Percentiles rank a stretch among this genome's conserved stretches.
phyloP scores from a whole-genome alignment of 331 rosid genomes.

The Malus hybrid region DNA sequence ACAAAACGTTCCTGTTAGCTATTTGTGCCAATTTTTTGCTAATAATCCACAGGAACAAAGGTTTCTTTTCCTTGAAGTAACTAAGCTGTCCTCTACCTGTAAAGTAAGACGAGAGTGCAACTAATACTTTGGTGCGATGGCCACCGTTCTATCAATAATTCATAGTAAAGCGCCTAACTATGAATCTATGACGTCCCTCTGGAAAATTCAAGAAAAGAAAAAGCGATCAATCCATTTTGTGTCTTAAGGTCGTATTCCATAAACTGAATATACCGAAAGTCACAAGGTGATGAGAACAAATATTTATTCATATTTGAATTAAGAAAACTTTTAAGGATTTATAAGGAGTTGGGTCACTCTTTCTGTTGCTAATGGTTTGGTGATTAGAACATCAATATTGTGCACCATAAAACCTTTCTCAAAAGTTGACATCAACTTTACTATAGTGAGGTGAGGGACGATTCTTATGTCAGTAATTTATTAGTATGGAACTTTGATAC shows the following conservation, averaged over 20 bases:
- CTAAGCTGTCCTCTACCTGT: background rate
- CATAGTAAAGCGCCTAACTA: background rate
- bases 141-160: background rate
- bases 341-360: too few relatives aligned
- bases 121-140: conserved; percentile 5
- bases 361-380: too few relatives aligned
- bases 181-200: background rate
- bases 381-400: too few relatives aligned
- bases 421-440: too few relatives aligned
- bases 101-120: background rate
- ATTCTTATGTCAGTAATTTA: too few relatives aligned
- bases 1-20: background rate
- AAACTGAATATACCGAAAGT: background rate
- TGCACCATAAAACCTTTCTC: too few relatives aligned
- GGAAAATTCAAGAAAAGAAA: background rate
- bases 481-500: too few relatives aligned
- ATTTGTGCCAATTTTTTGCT: background rate
- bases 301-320: too few relatives aligned
- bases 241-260: background rate
- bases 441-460: too few relatives aligned
- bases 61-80: background rate
- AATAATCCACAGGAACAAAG: background rate
- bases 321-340: too few relatives aligned
- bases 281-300: too few relatives aligned
- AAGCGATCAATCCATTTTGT: background rate